Base-by-base conservation (phyloP, 2,329 filamentous ascomycete species). In the Botrytis fabae region DNA sequence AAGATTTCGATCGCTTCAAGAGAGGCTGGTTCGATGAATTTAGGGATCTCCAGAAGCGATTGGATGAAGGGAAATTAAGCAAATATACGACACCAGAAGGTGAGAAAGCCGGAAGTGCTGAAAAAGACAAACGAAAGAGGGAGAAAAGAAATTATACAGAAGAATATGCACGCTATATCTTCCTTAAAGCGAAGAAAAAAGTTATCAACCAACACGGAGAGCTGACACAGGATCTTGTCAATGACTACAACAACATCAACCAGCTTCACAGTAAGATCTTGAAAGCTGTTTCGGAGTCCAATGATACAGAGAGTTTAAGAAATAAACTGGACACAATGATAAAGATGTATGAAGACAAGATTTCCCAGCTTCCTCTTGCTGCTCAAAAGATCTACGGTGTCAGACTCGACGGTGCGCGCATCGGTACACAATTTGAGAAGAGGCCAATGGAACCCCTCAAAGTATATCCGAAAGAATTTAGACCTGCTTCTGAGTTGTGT, bases 401-500 rank as follows among this genome's bases (percentile, higher is more conserved):
- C 66, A 35, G 54, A 68, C 70, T 54, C 25, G 62, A 59, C 66
- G 40, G 22, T 68, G 65, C 48, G 35, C 65, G 65, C 25, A 57
- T 68, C 40, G 22, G 35, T 68, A 68, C 48, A 22, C 48, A 68
- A 68, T 68, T 68, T 9, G 62, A 54, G 51, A 72, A 72, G 1
- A 89, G 94, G 25, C 82, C 84, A 2, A 90, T 89, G 78, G 93
- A 97, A 78, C 92, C 93, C 0, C 84, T 97, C 25, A 81, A 84
- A 38, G 86, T 88, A 4, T 74, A 84, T 7, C 69, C 81, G 0
- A 78, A 86, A 0, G 94, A 97, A 76, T 91, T 93, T 78, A 93
- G 86, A 80, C 93, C 93, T 1, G 84, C 86, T 38, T 81, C 85
- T 14, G 83, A 85, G 10, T 84, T 89, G 72, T 82, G 84, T 18